These are phyloP conservation scores for Amphirosellinia nigrospora DNA, from an alignment of 495 filamentous ascomycete genomes.

Conservation along the genomic window DNA sequence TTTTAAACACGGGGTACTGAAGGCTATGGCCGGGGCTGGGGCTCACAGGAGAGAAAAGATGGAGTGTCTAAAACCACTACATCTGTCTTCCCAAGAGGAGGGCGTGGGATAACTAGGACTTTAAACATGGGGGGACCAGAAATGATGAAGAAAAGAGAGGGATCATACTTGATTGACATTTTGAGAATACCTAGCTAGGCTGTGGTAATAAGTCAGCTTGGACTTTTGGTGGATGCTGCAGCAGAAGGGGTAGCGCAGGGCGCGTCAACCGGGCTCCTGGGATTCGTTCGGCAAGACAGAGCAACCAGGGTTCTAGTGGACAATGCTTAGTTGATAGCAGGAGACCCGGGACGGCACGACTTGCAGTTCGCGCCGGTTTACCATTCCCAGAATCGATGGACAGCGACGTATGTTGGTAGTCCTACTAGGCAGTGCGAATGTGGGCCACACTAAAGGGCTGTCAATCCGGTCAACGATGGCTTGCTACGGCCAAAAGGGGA, in stretches of 20 bases:
- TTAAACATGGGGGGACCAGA: slow-evolving; percentile 19
- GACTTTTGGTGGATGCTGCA: slow-evolving; percentile 23
- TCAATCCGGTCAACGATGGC: slow-evolving; percentile 22
- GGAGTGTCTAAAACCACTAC: slow-evolving; percentile 16
- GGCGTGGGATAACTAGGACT: slow-evolving; percentile 11
- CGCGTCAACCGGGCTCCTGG: slow-evolving; percentile 40
- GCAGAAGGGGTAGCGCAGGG: slow-evolving; percentile 35
- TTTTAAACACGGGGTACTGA: slow-evolving; percentile 27
- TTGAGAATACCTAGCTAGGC: slow-evolving; percentile 52
- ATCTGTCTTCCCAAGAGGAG: slow-evolving; percentile 21
- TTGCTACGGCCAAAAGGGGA: slow-evolving; percentile 28
- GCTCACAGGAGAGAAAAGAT: slow-evolving; percentile 33
- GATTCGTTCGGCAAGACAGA: slow-evolving; percentile 44
- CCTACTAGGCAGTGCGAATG: slow-evolving; percentile 24
- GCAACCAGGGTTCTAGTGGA: slow-evolving; percentile 35
- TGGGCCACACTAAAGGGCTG: slow-evolving; percentile 26
- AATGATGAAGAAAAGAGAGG: slow-evolving; percentile 35
- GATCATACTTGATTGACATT: slow-evolving; percentile 74
- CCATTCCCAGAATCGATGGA: slow-evolving; percentile 26
- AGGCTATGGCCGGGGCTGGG: slow-evolving; percentile 36
- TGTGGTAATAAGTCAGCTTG: slow-evolving; percentile 33
- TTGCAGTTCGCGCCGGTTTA: slow-evolving; percentile 33
- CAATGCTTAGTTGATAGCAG: slow-evolving; percentile 30
- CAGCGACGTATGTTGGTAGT: slow-evolving; percentile 27
- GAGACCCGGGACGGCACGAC: slow-evolving; percentile 42